Conservation (phyloP, 2,329 filamentous ascomycete species). For the Trichoderma citrinoviride region DNA sequence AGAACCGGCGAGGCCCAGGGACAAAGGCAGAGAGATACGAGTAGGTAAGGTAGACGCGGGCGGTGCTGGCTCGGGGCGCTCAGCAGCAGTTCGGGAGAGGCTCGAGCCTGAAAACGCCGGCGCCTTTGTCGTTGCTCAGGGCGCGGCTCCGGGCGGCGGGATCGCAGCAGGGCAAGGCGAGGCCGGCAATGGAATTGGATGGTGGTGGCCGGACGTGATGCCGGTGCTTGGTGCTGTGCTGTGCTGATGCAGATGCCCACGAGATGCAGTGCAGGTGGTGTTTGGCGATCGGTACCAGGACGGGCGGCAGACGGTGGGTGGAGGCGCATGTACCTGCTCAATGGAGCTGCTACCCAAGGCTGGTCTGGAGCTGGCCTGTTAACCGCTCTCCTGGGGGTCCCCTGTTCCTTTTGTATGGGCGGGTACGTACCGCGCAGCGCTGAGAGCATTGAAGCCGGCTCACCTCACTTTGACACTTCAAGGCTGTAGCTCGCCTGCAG, state of each 20-base stretch:
- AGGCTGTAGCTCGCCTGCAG: too few species aligned
- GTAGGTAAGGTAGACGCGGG: too few species aligned
- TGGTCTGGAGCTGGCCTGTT: background rate
- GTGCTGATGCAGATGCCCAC: constrained; percentile 16
- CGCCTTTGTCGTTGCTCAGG: background rate
- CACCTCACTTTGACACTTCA: background rate
- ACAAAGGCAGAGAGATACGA: background rate
- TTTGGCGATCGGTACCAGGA: constrained; percentile 19
- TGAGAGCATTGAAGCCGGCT: background rate
- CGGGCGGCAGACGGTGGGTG: background rate
- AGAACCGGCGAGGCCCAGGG: background rate
- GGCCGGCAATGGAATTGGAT: constrained; percentile 18
- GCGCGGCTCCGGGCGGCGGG: constrained; percentile 7
- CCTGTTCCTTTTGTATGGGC: background rate
- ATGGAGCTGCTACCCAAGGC: background rate
- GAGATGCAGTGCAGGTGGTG: constrained; percentile 9
- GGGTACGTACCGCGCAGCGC: background rate
- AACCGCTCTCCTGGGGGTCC: background rate
- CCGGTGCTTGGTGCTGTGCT: constrained; percentile 14
- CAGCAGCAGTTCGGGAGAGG: background rate
- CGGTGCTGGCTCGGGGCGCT: background rate
- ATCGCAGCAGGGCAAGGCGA: constrained; percentile 1
- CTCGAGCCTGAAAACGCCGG: background rate
- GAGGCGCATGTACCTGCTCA: constrained; percentile 15
- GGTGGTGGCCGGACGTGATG: constrained; percentile 21